Evolutionary conservation across 805 yeast species (phyloP).

Genomic region (Candida germanica): DNA sequence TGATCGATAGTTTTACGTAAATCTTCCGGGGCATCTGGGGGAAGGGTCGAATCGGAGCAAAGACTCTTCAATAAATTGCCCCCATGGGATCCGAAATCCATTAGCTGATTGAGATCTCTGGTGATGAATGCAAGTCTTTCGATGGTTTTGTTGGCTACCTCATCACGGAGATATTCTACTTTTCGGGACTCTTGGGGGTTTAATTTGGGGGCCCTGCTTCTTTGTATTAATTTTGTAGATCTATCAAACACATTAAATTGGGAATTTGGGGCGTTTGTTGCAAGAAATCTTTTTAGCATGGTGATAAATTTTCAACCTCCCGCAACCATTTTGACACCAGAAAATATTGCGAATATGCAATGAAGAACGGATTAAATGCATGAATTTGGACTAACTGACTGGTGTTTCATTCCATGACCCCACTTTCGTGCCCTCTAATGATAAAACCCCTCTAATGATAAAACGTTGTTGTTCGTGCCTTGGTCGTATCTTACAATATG

Average conservation of each 20-base stretch:
- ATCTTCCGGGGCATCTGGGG: constrained; percentile 27
- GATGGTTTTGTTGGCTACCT: constrained; percentile 67
- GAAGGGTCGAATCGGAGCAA: constrained; percentile 24
- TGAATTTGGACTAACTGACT: no score
- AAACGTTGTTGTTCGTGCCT: no score
- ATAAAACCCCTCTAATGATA: no score
- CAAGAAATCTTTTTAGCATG: constrained; percentile 17
- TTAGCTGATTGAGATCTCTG: constrained; percentile 53
- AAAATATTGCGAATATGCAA: no score
- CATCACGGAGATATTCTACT: constrained; percentile 73
- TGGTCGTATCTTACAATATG: no score
- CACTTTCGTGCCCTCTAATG: no score
- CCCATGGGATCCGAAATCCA: constrained; percentile 73
- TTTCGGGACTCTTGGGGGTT: constrained; percentile 45
- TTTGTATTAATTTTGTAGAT: constrained; percentile 55
- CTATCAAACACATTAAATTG: constrained; percentile 57
- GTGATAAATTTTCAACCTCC: no score
- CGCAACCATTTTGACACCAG: no score
- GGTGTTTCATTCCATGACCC: no score
- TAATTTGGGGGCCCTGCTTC: constrained; percentile 48
- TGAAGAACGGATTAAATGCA: no score
- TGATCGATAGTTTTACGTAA: constrained; percentile 40
- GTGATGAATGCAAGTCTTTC: constrained; percentile 74
- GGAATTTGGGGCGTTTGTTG: constrained; percentile 23
- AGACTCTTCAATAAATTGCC: constrained; percentile 56